Conservation (phyloP, 1,139 yeast species). For the Nakaseomyces nivariensis region DNA sequence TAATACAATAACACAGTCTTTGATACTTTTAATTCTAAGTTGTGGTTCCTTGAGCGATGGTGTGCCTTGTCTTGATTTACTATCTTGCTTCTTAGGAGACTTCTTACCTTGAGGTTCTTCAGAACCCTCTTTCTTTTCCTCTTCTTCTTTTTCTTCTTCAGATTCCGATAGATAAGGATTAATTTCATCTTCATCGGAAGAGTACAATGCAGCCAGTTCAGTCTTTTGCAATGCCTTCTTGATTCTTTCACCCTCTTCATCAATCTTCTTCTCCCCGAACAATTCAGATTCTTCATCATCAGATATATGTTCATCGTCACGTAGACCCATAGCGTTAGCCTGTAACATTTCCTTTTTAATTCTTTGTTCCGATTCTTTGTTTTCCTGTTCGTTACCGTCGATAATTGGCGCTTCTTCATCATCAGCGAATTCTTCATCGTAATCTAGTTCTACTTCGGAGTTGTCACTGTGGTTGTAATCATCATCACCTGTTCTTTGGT, state of each 20-base stretch:
- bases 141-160: slow-evolving; percentile 51
- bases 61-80: neutral
- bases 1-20: slow-evolving; percentile 58
- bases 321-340: slow-evolving; percentile 65
- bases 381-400: slow-evolving; percentile 95
- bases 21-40: slow-evolving; percentile 41
- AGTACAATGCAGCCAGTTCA: slow-evolving; percentile 84
- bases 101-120: slow-evolving; percentile 18
- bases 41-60: slow-evolving; percentile 25
- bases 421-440: slow-evolving; percentile 94
- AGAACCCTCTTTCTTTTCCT: slow-evolving; percentile 37
- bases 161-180: slow-evolving; percentile 77
- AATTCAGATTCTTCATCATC: slow-evolving; percentile 44
- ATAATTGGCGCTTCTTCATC: slow-evolving; percentile 98
- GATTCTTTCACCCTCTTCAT: slow-evolving; percentile 82
- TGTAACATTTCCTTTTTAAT: slow-evolving; percentile 84
- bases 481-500: slow-evolving; percentile 30
- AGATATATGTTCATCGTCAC: slow-evolving; percentile 48
- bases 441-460: slow-evolving; percentile 88
- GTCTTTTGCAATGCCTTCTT: slow-evolving; percentile 76
- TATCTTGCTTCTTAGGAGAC: slow-evolving; percentile 20
- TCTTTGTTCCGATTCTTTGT: slow-evolving; percentile 77
- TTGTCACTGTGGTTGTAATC: slow-evolving; percentile 47
- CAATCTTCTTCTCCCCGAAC: slow-evolving; percentile 68
- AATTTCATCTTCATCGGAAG: slow-evolving; percentile 63